Base-by-base conservation (phyloP, 2,329 filamentous ascomycete genomes). In the Lachnellula suecica region DNA sequence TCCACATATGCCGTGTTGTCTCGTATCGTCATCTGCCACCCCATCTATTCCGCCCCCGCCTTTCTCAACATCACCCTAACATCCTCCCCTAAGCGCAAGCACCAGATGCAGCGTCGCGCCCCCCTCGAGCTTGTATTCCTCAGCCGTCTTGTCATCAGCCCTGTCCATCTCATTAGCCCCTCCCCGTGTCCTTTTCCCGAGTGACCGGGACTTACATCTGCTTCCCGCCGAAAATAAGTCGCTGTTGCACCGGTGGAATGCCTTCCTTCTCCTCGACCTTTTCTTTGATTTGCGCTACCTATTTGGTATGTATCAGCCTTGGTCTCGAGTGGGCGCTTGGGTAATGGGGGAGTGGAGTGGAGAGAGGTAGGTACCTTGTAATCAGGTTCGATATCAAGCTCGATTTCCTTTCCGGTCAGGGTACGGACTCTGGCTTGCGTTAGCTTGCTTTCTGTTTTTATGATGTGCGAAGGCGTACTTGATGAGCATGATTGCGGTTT, bases 191-290 rank as follows among this genome's bases (percentile, higher is more conserved):
- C n/a, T n/a, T n/a, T n/a, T n/a, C n/a, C n/a, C n/a, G n/a, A n/a
- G n/a, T n/a, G 47, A 19, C 6, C 17, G 40, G 34, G 43, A 71
- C 78, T 57, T 75, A 97, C 94, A 99, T 97, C 72, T 99, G 94
- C 79, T 99, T 99, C 67, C 94, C 94, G 49, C 93, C 91, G 69
- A 88, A 97, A 67, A 99, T 99, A 61, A 99, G 78, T 53, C 94
- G 87, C 74, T 99, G 94, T 75, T 99, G 94, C 17, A 94, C 91
- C 1, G 94, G 94, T 40, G 94, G 93, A 65, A 99, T 99, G 52
- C 94, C 94, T 71, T 97, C 94, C 76, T 97, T 97, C 78, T 99
- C 94, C 74, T 99, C 94, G 51, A 99, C 94, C 67, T 93, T 92
- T 75, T 97, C 94, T 81, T 99, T 99, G 80, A 99, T 97, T 71